Percentiles rank a stretch among this genome's conserved stretches.
Conservation (phyloP, 1,139 yeast species). For the Taphrina sp. region DNA sequence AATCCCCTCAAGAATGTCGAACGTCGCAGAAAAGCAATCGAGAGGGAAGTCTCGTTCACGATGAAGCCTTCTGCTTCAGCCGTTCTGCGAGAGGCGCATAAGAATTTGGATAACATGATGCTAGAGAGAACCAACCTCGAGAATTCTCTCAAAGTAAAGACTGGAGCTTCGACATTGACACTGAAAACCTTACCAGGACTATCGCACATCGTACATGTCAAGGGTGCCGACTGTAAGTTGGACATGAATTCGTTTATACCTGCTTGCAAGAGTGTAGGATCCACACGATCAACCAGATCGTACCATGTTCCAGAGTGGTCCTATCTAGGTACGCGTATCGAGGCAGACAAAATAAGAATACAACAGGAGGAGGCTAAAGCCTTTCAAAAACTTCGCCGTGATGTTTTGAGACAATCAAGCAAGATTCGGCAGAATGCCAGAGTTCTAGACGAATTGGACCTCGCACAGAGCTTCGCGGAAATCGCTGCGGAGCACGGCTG, state of each 20-base stretch:
- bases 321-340: conserved; percentile 42
- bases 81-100: conserved; percentile 40
- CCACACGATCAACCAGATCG: conserved; percentile 26
- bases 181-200: conserved; percentile 31
- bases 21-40: conserved; percentile 25
- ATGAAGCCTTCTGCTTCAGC: conserved; percentile 26
- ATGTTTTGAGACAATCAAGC: conserved; percentile 47
- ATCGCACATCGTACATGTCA: conserved; percentile 33
- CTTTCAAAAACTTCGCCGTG: conserved; percentile 48
- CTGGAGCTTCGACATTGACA: conserved; percentile 23
- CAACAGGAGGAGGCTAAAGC: conserved; percentile 50
- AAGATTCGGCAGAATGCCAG: conserved; percentile 52
- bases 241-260: conserved; percentile 1
- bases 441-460: conserved; percentile 67
- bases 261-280: conserved; percentile 19
- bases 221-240: conserved; percentile 21
- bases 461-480: conserved; percentile 67
- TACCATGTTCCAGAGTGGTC: conserved; percentile 41
- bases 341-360: conserved; percentile 39
- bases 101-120: conserved; percentile 38
- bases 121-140: conserved; percentile 36
- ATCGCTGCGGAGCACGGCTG: conserved; percentile 65
- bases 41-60: conserved; percentile 22
- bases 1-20: conserved; percentile 1
- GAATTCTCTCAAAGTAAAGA: conserved; percentile 35